phyloP scores from a whole-genome alignment of 306 rosid species.

The Pachyrhizus erosus region DNA sequence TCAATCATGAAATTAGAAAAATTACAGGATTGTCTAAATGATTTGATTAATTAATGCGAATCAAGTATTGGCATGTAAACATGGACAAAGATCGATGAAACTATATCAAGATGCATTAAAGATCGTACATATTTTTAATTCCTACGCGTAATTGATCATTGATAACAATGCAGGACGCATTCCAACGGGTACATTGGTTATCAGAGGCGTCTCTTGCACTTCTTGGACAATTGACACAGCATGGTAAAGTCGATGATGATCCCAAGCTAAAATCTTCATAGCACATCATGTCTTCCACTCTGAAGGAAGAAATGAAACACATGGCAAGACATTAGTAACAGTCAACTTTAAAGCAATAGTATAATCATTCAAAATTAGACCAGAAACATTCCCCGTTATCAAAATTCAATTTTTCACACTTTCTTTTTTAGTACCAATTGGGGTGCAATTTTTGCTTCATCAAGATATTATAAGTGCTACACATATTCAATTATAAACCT shows the following conservation, averaged over 20 bases:
- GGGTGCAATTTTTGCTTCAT: background rate
- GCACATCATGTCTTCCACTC: conserved; percentile 48
- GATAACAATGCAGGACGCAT: conserved; percentile 80
- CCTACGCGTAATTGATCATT: conserved; percentile 25
- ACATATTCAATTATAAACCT: conserved; percentile 1
- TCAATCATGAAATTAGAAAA: background rate
- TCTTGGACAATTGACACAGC: conserved; percentile 39
- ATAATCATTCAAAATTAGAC: background rate
- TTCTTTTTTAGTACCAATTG: background rate
- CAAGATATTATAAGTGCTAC: background rate
- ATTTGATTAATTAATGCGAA: conserved; percentile 15
- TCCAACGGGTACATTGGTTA: conserved; percentile 72
- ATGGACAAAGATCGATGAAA: conserved; percentile 21
- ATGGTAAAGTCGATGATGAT: background rate
- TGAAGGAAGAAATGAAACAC: conserved; percentile 31
- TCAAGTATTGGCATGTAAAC: conserved; percentile 24
- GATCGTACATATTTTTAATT: conserved; percentile 24
- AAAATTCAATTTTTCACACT: conserved; percentile 11
- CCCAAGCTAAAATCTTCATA: conserved; percentile 41
- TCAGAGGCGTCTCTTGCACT: conserved; percentile 76
- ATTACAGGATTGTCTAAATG: background rate
- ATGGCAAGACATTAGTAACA: conserved; percentile 40
- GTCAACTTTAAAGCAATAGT: conserved; percentile 1
- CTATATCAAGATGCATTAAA: conserved; percentile 22
- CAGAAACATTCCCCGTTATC: background rate